Percentiles rank a stretch among this genome's conserved stretches.
phyloP scores from a whole-genome alignment of 768 basidiomycete species.

The Panaeolus papilionaceus region DNA sequence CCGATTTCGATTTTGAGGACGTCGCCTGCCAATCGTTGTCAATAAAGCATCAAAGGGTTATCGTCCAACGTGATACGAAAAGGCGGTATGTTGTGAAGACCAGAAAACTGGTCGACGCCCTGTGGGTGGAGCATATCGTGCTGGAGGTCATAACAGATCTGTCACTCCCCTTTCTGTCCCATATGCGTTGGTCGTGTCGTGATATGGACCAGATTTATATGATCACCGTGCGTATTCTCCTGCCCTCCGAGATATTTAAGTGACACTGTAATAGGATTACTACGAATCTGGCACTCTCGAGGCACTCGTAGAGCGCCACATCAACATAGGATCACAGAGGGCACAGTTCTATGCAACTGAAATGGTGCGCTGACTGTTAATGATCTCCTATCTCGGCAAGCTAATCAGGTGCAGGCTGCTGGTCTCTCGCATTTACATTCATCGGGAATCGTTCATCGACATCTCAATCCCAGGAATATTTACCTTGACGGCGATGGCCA shows the following conservation, averaged over 20 bases:
- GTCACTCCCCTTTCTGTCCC: slow-evolving; percentile 43
- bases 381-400: not conserved
- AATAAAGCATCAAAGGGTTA: slow-evolving; percentile 19
- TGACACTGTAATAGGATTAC: slow-evolving; percentile 26
- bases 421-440: slow-evolving; percentile 52
- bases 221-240: slow-evolving; percentile 41
- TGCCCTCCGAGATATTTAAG: not conserved
- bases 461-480: slow-evolving; percentile 51
- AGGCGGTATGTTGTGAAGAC: slow-evolving; percentile 37
- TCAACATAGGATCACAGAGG: slow-evolving; percentile 40
- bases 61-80: slow-evolving; percentile 37
- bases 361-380: slow-evolving; percentile 41
- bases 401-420: slow-evolving; percentile 37
- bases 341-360: slow-evolving; percentile 54
- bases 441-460: slow-evolving; percentile 52
- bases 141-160: slow-evolving; percentile 42
- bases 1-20: slow-evolving; percentile 43
- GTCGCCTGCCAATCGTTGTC: slow-evolving; percentile 16
- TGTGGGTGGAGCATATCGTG: slow-evolving; percentile 40
- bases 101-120: slow-evolving; percentile 29
- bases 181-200: slow-evolving; percentile 47
- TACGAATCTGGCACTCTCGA: slow-evolving; percentile 29
- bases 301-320: slow-evolving; percentile 38
- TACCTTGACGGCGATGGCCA: slow-evolving; percentile 52
- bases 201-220: slow-evolving; percentile 45